Evolutionary conservation across 2,329 filamentous ascomycete genomes (phyloP).

Genomic region (Diaporthe destruens): DNA sequence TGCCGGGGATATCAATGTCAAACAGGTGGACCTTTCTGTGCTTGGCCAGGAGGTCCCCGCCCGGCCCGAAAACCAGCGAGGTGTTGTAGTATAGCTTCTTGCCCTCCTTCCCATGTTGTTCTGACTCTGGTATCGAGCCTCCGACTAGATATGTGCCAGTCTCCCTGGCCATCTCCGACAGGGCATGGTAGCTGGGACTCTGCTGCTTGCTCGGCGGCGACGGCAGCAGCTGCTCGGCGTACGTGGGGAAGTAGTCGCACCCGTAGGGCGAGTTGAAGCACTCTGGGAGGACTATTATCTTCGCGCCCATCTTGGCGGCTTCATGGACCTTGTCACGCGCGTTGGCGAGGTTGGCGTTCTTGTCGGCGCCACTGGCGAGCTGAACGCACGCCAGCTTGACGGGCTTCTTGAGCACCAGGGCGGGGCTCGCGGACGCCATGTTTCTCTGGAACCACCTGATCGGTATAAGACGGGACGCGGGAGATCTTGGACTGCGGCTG

Average conservation of each 20-base stretch:
- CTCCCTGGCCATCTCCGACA: slow-evolving; percentile 83
- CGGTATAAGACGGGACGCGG: slow-evolving; percentile 40
- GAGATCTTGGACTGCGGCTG: slow-evolving; percentile 18
- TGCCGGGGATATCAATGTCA: slow-evolving; percentile 96
- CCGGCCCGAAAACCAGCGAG: slow-evolving; percentile 82
- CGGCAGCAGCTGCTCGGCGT: slow-evolving; percentile 88
- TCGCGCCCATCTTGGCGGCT: slow-evolving; percentile 81
- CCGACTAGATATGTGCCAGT: slow-evolving; percentile 86
- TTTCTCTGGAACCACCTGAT: slow-evolving; percentile 48
- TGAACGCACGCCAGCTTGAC: slow-evolving; percentile 87
- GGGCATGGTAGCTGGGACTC: slow-evolving; percentile 87
- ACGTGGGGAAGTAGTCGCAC: slow-evolving; percentile 87
- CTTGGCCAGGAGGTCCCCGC: slow-evolving; percentile 83
- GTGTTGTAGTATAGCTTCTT: slow-evolving; percentile 89
- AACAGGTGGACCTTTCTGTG: slow-evolving; percentile 97
- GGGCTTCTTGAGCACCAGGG: slow-evolving; percentile 75
- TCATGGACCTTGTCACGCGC: slow-evolving; percentile 86
- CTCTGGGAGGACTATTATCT: slow-evolving; percentile 92
- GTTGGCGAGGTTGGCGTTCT: slow-evolving; percentile 83
- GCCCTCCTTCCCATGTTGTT: slow-evolving; percentile 50
- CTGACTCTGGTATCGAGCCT: slow-evolving; percentile 91
- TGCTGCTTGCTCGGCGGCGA: slow-evolving; percentile 77
- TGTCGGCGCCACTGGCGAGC: slow-evolving; percentile 84
- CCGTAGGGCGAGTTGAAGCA: slow-evolving; percentile 99
- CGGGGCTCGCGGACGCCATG: slow-evolving; percentile 49